Percentiles rank a stretch among this genome's conserved stretches.
phyloP scores from a whole-genome alignment of 2,329 filamentous ascomycete species.

The Claviceps pusilla region DNA sequence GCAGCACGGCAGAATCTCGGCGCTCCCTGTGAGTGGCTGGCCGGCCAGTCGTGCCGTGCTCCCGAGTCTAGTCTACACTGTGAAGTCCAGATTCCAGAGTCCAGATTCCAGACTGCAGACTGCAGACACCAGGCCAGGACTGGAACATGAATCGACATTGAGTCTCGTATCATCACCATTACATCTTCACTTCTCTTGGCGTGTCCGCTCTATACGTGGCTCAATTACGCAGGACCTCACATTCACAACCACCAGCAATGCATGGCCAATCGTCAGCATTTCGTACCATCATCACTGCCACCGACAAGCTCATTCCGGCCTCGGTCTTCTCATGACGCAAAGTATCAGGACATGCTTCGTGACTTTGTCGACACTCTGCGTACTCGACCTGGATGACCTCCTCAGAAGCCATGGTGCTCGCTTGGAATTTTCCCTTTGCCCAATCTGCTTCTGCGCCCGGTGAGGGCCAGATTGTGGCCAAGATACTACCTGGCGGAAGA shows the following conservation, averaged over 20 bases:
- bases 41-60: no score
- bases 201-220: neutral
- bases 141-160: no score
- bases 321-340: neutral
- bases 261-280: neutral
- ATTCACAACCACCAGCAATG: neutral
- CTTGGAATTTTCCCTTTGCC: slow-evolving; percentile 47
- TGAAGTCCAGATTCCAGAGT: no score
- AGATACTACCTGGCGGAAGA: slow-evolving; percentile 53
- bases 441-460: slow-evolving; percentile 60
- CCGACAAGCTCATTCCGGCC: neutral
- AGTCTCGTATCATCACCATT: no score
- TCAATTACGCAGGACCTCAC: neutral
- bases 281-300: neutral
- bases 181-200: no score
- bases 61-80: no score
- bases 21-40: no score
- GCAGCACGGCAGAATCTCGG: neutral
- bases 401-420: slow-evolving; percentile 6
- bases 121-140: no score
- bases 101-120: no score
- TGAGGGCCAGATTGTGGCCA: slow-evolving; percentile 61
- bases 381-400: neutral
- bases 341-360: neutral
- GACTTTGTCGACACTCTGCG: neutral